Evolutionary conservation across 192 early-diverging fungal species (phyloP), one percentile per base, ranked within the genome.

Genomic region (Rhizophagus prolifer): DNA sequence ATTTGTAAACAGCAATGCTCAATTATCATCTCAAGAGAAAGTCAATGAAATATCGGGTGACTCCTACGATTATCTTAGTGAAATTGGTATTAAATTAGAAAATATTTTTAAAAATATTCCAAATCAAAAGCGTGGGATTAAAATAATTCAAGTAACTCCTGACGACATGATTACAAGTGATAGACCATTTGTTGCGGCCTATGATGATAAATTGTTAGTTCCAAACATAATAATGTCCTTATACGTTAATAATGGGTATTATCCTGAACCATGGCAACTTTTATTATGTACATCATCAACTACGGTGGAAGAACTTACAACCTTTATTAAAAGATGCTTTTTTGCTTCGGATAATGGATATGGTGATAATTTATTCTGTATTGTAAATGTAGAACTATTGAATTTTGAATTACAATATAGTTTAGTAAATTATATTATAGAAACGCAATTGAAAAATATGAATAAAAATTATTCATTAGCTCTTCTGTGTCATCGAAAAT

Each of bases 151-250:
- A 4, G 38, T 74, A 2, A 34, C 44, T 3, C 28, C 78, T 6
- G 77, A 78, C 28, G 23, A 72, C n/a, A n/a, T 26, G 77, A 72
- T 63, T 26, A 16, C 19, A 61, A 26, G 14, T 7, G 61, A 50
- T 4, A 12, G 64, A 54, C 67, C 74, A 36, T 79, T 79, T 36
- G 38, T 79, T 31, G 71, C 61, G 0, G 72, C 63, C 4, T 79
- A 60, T 41, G 50, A 47, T n/a, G 50, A 79, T 25, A 65, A 74
- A 65, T 34, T 21, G 8, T n/a, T 34, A 28, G 26, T 79, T 14
- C 72, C 71, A 64, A 79, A 79, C 50, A 46, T 59, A 4, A 73
- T 79, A 13, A 65, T 79, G 78, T 79, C 72, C 25, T 9, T 79
- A 23, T 79, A 60, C 36, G 59, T 54, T 44, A 79, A 70, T 58